phyloP scores from a whole-genome alignment of 352 stramenopile species.

The Phytophthora pistaciae region DNA sequence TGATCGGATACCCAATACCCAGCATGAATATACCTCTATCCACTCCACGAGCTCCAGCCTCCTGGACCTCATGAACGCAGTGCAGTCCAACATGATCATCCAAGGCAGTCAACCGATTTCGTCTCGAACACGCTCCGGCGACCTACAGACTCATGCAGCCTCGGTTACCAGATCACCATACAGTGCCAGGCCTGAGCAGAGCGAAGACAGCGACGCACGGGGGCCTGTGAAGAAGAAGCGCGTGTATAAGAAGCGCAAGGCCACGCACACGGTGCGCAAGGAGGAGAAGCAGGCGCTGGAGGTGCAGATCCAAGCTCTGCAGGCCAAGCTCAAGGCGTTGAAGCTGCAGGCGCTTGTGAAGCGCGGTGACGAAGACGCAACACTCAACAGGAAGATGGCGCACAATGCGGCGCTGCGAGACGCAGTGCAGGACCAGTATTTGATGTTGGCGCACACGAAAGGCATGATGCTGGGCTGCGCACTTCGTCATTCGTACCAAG shows the following conservation, averaged over 20 bases:
- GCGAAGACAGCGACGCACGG: constrained; percentile 2
- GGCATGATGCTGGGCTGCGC: constrained; percentile 29
- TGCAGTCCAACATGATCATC: constrained; percentile 7
- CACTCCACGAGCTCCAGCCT: constrained; percentile 1
- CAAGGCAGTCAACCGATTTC: background rate
- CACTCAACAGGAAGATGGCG: constrained; percentile 1
- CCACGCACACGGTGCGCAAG: constrained; percentile 36
- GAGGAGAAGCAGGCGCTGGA: constrained; percentile 33
- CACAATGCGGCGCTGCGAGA: constrained; percentile 32
- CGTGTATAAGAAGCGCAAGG: constrained; percentile 30
- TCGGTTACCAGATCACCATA: background rate
- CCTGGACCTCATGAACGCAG: constrained; percentile 9
- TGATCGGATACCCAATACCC: background rate
- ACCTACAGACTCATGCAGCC: background rate
- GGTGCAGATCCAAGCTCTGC: constrained; percentile 17
- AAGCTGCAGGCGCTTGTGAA: constrained; percentile 28
- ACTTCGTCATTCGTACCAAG: constrained; percentile 26
- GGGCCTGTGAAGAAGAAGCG: constrained; percentile 23
- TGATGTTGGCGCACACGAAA: constrained; percentile 28
- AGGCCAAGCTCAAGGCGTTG: constrained; percentile 33
- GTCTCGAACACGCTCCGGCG: constrained; percentile 1
- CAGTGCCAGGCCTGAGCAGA: background rate
- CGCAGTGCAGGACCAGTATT: constrained; percentile 31
- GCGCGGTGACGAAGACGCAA: constrained; percentile 13
- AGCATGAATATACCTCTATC: constrained; percentile 7